Percentiles rank a stretch among this genome's conserved stretches.
These are phyloP conservation scores for Hypoxylon rubiginosum DNA, from an alignment of 2,329 filamentous ascomycete species.

Conservation along the genomic window DNA sequence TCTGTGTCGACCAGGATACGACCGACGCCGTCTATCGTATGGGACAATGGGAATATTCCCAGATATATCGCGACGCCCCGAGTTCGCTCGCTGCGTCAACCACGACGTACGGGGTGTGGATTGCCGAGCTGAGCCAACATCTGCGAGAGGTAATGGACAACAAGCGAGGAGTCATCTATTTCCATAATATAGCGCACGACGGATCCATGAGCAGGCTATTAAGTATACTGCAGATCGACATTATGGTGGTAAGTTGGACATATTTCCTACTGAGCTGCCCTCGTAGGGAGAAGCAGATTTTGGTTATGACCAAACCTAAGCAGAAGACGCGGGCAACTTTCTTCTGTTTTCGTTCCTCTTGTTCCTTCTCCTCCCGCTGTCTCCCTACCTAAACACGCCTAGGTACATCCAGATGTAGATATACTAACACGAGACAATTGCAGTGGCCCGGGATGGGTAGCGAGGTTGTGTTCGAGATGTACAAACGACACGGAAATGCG, in stretches of 20 bases:
- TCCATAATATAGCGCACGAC: slow-evolving; percentile 86
- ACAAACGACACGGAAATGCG: slow-evolving; percentile 50
- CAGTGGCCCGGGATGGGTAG: slow-evolving; percentile 84
- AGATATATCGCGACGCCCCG: slow-evolving; percentile 78
- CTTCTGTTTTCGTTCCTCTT: neutral
- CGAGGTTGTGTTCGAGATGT: slow-evolving; percentile 84
- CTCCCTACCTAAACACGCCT: neutral
- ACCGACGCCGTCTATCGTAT: slow-evolving; percentile 80
- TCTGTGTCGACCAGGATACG: slow-evolving; percentile 72
- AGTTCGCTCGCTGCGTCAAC: slow-evolving; percentile 72
- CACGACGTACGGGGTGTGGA: slow-evolving; percentile 77
- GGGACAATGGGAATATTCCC: slow-evolving; percentile 85
- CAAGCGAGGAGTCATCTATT: slow-evolving; percentile 63
- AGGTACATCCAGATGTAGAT: neutral
- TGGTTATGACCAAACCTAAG: neutral
- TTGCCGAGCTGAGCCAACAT: slow-evolving; percentile 78
- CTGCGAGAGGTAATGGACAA: slow-evolving; percentile 66
- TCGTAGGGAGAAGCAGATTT: neutral
- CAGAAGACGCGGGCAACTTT: too few relatives aligned
- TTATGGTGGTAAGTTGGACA: slow-evolving; percentile 68
- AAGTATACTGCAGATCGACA: slow-evolving; percentile 77
- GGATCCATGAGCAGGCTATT: slow-evolving; percentile 77
- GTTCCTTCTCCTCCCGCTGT: neutral
- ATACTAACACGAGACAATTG: slow-evolving; percentile 10
- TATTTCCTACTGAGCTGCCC: neutral